Conservation (phyloP, 2,329 filamentous ascomycete species). For the Verticillium albo-atrum region DNA sequence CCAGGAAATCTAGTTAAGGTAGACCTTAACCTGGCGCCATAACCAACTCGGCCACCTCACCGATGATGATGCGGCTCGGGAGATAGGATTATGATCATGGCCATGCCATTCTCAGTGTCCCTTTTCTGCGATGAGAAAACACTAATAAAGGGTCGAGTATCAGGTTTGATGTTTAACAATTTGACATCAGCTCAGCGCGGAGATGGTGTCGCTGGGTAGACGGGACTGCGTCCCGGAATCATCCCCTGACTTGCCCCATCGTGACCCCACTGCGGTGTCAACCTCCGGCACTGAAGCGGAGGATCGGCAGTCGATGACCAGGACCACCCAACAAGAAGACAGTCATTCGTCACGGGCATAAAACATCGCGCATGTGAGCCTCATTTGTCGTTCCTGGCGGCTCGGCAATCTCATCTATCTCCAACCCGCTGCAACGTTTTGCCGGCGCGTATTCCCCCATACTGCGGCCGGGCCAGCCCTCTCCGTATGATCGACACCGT, state of each 20-base stretch:
- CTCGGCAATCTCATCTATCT: neutral
- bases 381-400: neutral
- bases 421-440: neutral
- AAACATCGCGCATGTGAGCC: neutral
- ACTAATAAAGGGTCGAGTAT: too few species aligned
- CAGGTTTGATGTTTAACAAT: too few species aligned
- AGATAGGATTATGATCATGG: too few species aligned
- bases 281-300: neutral
- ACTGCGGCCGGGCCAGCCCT: neutral
- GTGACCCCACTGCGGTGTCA: neutral
- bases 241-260: neutral
- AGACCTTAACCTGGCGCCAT: too few species aligned
- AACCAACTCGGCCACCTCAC: too few species aligned
- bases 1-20: too few species aligned
- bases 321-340: neutral
- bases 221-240: neutral
- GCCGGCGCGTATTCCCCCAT: neutral
- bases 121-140: too few species aligned
- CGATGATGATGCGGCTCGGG: too few species aligned
- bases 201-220: neutral
- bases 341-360: neutral
- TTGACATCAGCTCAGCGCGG: too few species aligned
- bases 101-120: too few species aligned
- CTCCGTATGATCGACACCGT: neutral
- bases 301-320: neutral